These are phyloP conservation scores for Houttuynia cordata DNA, from an alignment of 164 flowering plant genomes.

Conservation along the genomic window DNA sequence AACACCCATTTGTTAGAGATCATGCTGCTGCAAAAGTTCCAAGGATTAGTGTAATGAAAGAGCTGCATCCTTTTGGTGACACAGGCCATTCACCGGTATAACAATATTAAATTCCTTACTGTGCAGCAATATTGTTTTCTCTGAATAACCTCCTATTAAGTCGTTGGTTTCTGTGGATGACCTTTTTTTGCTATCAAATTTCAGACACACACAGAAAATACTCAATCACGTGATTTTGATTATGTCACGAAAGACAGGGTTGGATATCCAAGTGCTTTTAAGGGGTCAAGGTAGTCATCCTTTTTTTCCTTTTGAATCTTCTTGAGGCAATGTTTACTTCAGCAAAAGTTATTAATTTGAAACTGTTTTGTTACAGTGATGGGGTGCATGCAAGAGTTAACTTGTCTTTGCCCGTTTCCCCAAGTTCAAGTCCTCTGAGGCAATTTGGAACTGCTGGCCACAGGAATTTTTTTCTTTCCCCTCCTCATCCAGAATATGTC, in stretches of 20 bases:
- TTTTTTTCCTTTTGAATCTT: no score
- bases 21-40: constrained; percentile 39
- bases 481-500: constrained; percentile 49
- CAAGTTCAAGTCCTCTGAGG: constrained; percentile 24
- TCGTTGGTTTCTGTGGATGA: background rate
- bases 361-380: constrained; percentile 12
- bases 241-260: constrained; percentile 14
- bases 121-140: background rate
- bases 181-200: constrained; percentile 18
- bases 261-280: constrained; percentile 17
- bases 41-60: constrained; percentile 29
- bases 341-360: background rate
- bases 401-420: constrained; percentile 23
- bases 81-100: constrained; percentile 1
- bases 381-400: constrained; percentile 11
- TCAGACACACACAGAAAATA: constrained; percentile 20
- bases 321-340: background rate
- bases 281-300: constrained; percentile 36
- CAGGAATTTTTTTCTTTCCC: constrained; percentile 47
- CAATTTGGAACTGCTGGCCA: constrained; percentile 32
- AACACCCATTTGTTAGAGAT: constrained; percentile 63
- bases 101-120: background rate
- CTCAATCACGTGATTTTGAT: constrained; percentile 25
- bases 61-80: constrained; percentile 43
- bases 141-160: background rate